These are phyloP conservation scores for Halophytophthora polymorphica DNA, from an alignment of 352 stramenopile species.

Conservation along the genomic window DNA sequence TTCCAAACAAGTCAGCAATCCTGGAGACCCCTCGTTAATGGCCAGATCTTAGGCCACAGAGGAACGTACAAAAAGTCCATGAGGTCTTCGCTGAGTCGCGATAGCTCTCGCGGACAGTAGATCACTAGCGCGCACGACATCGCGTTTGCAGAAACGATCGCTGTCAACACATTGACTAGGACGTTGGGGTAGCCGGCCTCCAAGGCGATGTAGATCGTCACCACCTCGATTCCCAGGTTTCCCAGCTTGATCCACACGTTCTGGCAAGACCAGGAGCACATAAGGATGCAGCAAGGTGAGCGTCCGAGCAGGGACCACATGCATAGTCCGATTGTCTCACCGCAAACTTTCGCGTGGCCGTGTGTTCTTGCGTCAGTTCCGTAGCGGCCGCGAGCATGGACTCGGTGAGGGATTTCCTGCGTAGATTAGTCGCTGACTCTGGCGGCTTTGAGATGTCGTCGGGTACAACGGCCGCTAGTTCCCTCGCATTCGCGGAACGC, in stretches of 20 bases:
- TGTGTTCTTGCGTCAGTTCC: neutral
- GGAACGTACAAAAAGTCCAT: slow-evolving; percentile 1
- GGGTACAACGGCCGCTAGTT: slow-evolving; percentile 6
- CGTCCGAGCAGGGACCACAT: too few species aligned
- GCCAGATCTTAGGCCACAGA: neutral
- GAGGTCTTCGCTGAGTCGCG: too few species aligned
- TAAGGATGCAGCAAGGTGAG: too few species aligned
- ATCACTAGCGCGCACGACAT: neutral
- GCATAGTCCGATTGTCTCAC: neutral
- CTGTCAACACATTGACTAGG: neutral
- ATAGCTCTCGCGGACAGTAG: too few species aligned
- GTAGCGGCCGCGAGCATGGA: neutral
- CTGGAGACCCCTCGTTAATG: too few species aligned
- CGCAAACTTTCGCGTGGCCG: neutral
- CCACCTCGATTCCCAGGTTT: neutral
- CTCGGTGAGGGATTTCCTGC: neutral
- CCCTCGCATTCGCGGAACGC: slow-evolving; percentile 4
- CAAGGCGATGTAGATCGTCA: neutral
- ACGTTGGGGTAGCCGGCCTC: neutral
- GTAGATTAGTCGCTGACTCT: too few species aligned
- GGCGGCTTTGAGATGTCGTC: too few species aligned
- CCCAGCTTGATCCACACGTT: neutral
- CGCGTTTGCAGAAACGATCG: neutral
- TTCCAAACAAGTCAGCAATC: neutral
- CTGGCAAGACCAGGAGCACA: too few species aligned